These are phyloP conservation scores for Anthracocystis walkeri DNA, from an alignment of 1,284 basidiomycete species.

Conservation along the genomic window DNA sequence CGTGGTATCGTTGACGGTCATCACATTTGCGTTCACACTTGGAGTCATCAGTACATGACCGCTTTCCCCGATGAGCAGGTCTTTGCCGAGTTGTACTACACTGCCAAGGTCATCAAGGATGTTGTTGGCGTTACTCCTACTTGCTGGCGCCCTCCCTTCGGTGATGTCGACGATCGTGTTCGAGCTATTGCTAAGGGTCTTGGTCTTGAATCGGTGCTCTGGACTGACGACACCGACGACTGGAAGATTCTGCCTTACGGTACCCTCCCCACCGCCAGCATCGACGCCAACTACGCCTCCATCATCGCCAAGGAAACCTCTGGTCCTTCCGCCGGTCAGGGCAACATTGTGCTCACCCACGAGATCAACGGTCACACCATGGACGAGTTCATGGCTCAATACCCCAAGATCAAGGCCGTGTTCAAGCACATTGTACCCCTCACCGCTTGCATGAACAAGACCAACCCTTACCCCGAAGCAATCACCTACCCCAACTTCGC, in stretches of 20 bases:
- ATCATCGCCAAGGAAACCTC: slow-evolving; percentile 69
- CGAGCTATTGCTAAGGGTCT: slow-evolving; percentile 72
- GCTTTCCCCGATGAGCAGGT: slow-evolving; percentile 72
- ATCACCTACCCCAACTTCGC: slow-evolving; percentile 68
- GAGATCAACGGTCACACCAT: slow-evolving; percentile 67
- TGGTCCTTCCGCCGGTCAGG: slow-evolving; percentile 70
- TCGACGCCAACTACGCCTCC: slow-evolving; percentile 71
- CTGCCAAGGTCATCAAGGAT: slow-evolving; percentile 72
- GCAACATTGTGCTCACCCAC: slow-evolving; percentile 66
- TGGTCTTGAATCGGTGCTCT: slow-evolving; percentile 72
- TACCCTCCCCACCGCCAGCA: slow-evolving; percentile 64
- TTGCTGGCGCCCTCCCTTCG: slow-evolving; percentile 72
- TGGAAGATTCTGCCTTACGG: slow-evolving; percentile 69
- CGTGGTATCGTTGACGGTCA: slow-evolving; percentile 70
- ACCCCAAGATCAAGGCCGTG: slow-evolving; percentile 55
- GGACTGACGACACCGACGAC: slow-evolving; percentile 72
- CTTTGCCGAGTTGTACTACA: slow-evolving; percentile 75
- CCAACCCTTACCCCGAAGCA: slow-evolving; percentile 71
- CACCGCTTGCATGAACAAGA: slow-evolving; percentile 65
- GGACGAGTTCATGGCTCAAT: slow-evolving; percentile 60
- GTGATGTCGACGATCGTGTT: slow-evolving; percentile 74
- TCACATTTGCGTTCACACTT: slow-evolving; percentile 66
- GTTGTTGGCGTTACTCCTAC: slow-evolving; percentile 72
- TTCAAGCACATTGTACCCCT: slow-evolving; percentile 68
- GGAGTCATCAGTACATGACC: slow-evolving; percentile 73